phyloP scores from a whole-genome alignment of 2,329 filamentous ascomycete species.

The Cladosporium cucumerinum region DNA sequence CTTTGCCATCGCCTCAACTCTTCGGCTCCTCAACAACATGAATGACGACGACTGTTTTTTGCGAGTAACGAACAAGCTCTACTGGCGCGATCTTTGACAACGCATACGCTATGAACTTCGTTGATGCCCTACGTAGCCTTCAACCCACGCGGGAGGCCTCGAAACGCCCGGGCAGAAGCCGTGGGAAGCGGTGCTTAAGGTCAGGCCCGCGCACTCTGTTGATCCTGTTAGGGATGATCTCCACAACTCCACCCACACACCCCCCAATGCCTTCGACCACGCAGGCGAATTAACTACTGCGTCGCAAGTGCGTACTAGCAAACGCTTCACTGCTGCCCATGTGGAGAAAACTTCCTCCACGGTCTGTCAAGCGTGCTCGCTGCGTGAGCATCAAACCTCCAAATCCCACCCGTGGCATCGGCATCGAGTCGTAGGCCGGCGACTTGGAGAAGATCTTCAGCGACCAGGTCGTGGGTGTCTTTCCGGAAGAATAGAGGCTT shows the following conservation, averaged over 20 bases:
- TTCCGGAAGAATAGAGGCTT: slow-evolving; percentile 40
- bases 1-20: neutral
- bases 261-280: neutral
- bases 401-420: slow-evolving; percentile 64
- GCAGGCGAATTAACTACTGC: neutral
- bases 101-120: slow-evolving; percentile 3
- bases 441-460: slow-evolving; percentile 33
- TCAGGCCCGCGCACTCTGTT: slow-evolving; percentile 13
- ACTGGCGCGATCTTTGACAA: neutral
- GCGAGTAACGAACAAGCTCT: neutral
- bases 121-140: slow-evolving; percentile 5
- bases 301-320: neutral
- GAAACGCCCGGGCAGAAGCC: slow-evolving; percentile 1
- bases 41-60: neutral
- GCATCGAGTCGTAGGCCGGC: slow-evolving; percentile 47
- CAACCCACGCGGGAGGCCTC: neutral
- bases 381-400: slow-evolving; percentile 59
- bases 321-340: slow-evolving; percentile 18
- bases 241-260: slow-evolving; percentile 6
- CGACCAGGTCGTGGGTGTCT: slow-evolving; percentile 27
- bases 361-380: slow-evolving; percentile 33
- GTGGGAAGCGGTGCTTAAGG: neutral
- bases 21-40: slow-evolving; percentile 3
- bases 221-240: slow-evolving; percentile 8
- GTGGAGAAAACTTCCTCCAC: slow-evolving; percentile 32